Evolutionary conservation across 148 eudicot species (phyloP), one percentile per base, ranked within the genome.

Genomic region (Polygonum aviculare): DNA sequence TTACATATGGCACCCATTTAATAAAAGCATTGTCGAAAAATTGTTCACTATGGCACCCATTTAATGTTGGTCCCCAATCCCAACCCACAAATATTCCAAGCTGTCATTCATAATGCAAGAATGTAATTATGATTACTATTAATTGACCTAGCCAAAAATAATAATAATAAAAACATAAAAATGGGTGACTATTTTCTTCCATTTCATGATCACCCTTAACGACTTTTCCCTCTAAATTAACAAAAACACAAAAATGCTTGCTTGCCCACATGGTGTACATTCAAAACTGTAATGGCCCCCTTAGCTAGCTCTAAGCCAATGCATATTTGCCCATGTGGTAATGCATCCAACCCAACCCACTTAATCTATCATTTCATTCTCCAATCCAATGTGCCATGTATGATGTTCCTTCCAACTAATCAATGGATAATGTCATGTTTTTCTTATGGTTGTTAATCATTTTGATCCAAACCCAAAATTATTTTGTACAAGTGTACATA

Each of bases 361-460:
- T 67, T 67, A 67, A 36, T 67, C 10, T 67, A 67, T 67, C 1
- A 16, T 67, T 67, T 67, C 45, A n/a, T 67, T 36, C 44, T 38
- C 18, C 19, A 67, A 67, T 45, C 44, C 21, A 67, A 67, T 67
- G 72, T 67, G 72, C 45, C 72, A 67, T 67, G 72, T 67, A 67
- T 67, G 72, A 67, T 67, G 72, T 67, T 67, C 72, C 72, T 67
- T 67, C 45, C 72, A 67, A 67, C 72, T 67, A 67, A 67, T 67
- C 72, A 67, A 67, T 36, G 72, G 72, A 67, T 67, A 67, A 67
- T 67, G 72, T 67, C 72, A 67, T 67, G 72, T 67, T 67, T 67
- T 67, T 38, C 72, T 67, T 67, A 36, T 67, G 72, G 7, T 67
- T 67, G 38, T 36, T 38, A 67, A 65, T 67, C 72, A 67, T 67